A percentile compares a stretch with the other conserved stretches of the same genome.
These are phyloP conservation scores for Hsuehochloa calcarea DNA, from an alignment of 176 grass and related monocot genomes.

Conservation along the genomic window DNA sequence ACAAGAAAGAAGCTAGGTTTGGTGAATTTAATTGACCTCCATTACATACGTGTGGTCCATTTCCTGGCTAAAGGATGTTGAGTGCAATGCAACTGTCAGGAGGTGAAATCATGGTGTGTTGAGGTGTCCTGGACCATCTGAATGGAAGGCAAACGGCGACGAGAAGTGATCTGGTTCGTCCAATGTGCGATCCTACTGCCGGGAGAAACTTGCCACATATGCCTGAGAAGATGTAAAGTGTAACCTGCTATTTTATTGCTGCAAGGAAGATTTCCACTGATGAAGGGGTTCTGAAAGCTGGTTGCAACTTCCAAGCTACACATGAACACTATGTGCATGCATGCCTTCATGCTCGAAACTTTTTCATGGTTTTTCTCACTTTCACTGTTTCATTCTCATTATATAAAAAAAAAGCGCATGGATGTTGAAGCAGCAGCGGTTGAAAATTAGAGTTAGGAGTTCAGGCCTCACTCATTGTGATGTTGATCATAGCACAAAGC, in stretches of 20 bases:
- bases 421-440: neutral
- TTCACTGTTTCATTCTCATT: neutral
- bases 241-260: neutral
- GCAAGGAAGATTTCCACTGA: neutral
- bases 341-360: neutral
- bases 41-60: slow-evolving; percentile 31
- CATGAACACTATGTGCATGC: neutral
- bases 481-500: neutral
- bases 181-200: neutral
- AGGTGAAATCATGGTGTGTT: slow-evolving; percentile 20
- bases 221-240: neutral
- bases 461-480: neutral
- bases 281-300: neutral
- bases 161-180: neutral
- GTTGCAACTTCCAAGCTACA: no score
- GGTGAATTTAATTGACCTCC: slow-evolving; percentile 32
- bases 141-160: neutral
- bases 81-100: slow-evolving; percentile 14
- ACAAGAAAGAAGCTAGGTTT: slow-evolving; percentile 32
- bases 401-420: neutral
- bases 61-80: neutral
- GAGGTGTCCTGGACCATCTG: slow-evolving; percentile 19
- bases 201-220: neutral
- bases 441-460: neutral
- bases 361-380: neutral